Percentiles rank a stretch among this genome's conserved stretches.
These are phyloP conservation scores for Colletotrichum brevisporum DNA, from an alignment of 2,329 filamentous ascomycete species.

Conservation along the genomic window DNA sequence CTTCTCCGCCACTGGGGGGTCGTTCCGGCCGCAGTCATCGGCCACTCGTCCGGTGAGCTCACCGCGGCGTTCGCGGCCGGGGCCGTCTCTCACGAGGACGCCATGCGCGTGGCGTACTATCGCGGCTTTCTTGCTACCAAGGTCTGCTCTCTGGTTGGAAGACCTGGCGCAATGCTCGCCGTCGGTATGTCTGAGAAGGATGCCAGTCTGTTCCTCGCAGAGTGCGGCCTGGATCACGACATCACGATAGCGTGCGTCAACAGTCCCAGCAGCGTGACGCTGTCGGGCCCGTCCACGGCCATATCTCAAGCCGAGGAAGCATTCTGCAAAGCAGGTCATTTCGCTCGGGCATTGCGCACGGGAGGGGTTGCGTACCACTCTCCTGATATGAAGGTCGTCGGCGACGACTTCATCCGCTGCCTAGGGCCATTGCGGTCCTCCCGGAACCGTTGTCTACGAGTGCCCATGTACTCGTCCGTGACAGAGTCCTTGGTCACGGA, in stretches of 20 bases:
- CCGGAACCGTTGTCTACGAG: too few species aligned
- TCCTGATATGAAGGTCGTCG: slow-evolving; percentile 24
- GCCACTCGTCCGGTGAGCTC: slow-evolving; percentile 66
- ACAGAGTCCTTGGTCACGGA: too few species aligned
- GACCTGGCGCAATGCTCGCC: slow-evolving; percentile 16
- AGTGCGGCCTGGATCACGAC: slow-evolving; percentile 38
- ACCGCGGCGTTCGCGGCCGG: slow-evolving; percentile 41
- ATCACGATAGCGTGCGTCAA: slow-evolving; percentile 59
- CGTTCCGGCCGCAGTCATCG: slow-evolving; percentile 52
- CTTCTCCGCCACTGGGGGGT: slow-evolving; percentile 49
- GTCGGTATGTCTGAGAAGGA: slow-evolving; percentile 30
- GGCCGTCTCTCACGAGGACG: slow-evolving; percentile 45
- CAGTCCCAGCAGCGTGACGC: slow-evolving; percentile 64
- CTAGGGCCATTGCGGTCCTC: too few species aligned
- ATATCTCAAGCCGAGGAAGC: slow-evolving; percentile 53
- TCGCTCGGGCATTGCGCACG: slow-evolving; percentile 13
- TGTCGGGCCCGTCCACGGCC: slow-evolving; percentile 52
- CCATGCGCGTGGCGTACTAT: slow-evolving; percentile 44
- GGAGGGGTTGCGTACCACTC: slow-evolving; percentile 35
- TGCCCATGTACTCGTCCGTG: too few species aligned
- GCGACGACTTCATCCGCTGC: neutral
- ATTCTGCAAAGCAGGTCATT: slow-evolving; percentile 46
- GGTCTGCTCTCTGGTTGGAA: slow-evolving; percentile 5
- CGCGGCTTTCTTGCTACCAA: slow-evolving; percentile 17
- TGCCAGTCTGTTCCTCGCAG: neutral